Evolutionary conservation across 164 flowering plant genomes (phyloP).

Genomic region (Akebia trifoliata): DNA sequence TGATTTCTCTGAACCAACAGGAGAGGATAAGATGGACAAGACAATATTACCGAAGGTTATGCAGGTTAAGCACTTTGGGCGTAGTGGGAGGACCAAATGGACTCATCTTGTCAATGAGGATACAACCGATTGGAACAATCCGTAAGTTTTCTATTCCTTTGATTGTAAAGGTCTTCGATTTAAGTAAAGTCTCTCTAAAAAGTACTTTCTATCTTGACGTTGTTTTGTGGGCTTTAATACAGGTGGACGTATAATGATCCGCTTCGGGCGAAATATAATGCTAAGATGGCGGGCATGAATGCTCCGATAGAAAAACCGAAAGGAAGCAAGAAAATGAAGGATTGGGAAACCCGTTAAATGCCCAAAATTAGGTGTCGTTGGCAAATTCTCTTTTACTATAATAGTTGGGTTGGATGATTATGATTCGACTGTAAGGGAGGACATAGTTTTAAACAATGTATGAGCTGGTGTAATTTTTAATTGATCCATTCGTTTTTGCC

Average conservation of each 20-base stretch:
- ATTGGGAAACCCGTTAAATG: conserved; percentile 39
- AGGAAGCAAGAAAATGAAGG: conserved; percentile 88
- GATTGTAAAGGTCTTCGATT: neutral
- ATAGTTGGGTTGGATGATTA: too few relatives aligned
- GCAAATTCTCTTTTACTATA: too few relatives aligned
- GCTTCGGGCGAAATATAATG: conserved; percentile 79
- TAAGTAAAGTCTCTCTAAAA: too few relatives aligned
- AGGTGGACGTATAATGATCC: conserved; percentile 90
- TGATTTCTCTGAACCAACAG: conserved; percentile 89
- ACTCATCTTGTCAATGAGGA: conserved; percentile 95
- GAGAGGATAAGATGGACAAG: conserved; percentile 88
- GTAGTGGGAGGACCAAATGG: conserved; percentile 97
- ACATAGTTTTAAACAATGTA: too few relatives aligned
- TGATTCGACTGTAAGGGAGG: too few relatives aligned
- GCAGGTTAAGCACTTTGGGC: conserved; percentile 97
- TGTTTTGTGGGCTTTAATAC: conserved; percentile 14
- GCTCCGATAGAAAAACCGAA: conserved; percentile 73
- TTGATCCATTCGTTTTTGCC: too few relatives aligned
- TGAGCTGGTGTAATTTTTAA: too few relatives aligned
- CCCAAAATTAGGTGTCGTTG: too few relatives aligned
- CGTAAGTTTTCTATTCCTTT: conserved; percentile 41
- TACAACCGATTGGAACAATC: conserved; percentile 92
- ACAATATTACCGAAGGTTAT: conserved; percentile 84
- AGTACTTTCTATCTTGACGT: neutral
- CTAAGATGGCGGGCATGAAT: conserved; percentile 86